Evolutionary conservation across 2,329 filamentous ascomycete species (phyloP), one percentile per base, ranked within the genome.

Genomic region (Phoma sp.): DNA sequence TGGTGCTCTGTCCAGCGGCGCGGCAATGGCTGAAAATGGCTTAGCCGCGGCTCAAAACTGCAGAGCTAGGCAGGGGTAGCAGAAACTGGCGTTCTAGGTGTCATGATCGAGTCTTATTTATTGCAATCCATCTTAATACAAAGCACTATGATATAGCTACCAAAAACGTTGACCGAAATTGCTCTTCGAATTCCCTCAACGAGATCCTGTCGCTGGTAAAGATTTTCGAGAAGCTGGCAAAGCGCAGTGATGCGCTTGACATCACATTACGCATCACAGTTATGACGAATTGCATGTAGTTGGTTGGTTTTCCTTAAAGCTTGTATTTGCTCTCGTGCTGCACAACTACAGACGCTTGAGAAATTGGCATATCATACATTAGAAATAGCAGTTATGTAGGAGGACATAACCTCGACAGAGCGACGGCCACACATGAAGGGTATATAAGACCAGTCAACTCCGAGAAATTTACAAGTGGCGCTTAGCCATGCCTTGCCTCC

Each of bases 331-430:
- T 69, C 69, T 68, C 66, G 55, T 59, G 66, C 68, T 70, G 67
- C 62, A 61, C 46, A 47, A 24, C 55, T 37, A 55, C 69, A 72
- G 69, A 50, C 62, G 65, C 66, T 61, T 30, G 50, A 64, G 63
- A 64, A 55, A 52, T 64, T 60, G 65, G 62, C 59, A 60, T 71
- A 72, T 71, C 67, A 76, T 76, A 75, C 72, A 76, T 76, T 76
- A 76, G 63, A 62, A 74, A 75, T 75, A 74, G 66, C 64, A 74
- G 68, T 65, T 75, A 76, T 74, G 59, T 72, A 74, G 63, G 65
- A 74, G 70, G 71, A 62, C 65, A 71, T 73, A 70, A 68, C 70
- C 71, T 72, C 66, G 25, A 24, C 48, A 59, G 64, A 68, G 61
- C 66, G 63, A 66, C 61, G 61, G 63, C 60, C 58, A 50, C 47